These are phyloP conservation scores for Candida endomychidarum DNA, from an alignment of 805 yeast genomes.

Conservation along the genomic window DNA sequence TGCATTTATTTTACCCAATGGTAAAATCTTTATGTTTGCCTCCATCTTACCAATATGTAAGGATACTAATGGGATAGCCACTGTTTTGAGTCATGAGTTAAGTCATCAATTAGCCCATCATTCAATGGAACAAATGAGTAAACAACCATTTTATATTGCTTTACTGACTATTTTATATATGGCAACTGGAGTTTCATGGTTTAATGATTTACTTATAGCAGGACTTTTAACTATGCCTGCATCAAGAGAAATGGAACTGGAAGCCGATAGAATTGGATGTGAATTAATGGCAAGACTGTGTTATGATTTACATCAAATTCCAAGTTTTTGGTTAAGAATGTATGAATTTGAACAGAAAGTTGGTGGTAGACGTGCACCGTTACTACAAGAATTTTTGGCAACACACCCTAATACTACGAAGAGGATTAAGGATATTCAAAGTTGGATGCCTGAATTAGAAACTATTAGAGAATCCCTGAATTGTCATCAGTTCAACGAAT, in stretches of 20 bases:
- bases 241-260: slow-evolving; percentile 90
- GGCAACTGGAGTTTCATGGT: slow-evolving; percentile 56
- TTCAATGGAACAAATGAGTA: slow-evolving; percentile 77
- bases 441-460: slow-evolving; percentile 66
- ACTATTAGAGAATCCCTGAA: slow-evolving; percentile 32
- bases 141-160: slow-evolving; percentile 66
- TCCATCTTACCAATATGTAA: slow-evolving; percentile 74
- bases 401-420: slow-evolving; percentile 88
- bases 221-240: slow-evolving; percentile 75
- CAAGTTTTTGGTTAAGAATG: slow-evolving; percentile 84
- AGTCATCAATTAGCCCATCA: slow-evolving; percentile 95
- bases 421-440: slow-evolving; percentile 64
- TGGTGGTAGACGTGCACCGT: slow-evolving; percentile 21
- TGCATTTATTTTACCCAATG: slow-evolving; percentile 95
- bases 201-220: slow-evolving; percentile 53
- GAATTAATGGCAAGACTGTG: slow-evolving; percentile 92
- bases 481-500: slow-evolving; percentile 14
- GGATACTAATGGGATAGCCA: slow-evolving; percentile 91
- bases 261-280: slow-evolving; percentile 93
- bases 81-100: slow-evolving; percentile 89
- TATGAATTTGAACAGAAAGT: slow-evolving; percentile 31
- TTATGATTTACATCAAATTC: slow-evolving; percentile 73
- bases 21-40: slow-evolving; percentile 87
- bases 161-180: slow-evolving; percentile 55
- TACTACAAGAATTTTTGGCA: slow-evolving; percentile 62